Percentiles rank a stretch among this genome's conserved stretches.
phyloP scores from a whole-genome alignment of 139 green algal genomes.

The Marvania coccoides region DNA sequence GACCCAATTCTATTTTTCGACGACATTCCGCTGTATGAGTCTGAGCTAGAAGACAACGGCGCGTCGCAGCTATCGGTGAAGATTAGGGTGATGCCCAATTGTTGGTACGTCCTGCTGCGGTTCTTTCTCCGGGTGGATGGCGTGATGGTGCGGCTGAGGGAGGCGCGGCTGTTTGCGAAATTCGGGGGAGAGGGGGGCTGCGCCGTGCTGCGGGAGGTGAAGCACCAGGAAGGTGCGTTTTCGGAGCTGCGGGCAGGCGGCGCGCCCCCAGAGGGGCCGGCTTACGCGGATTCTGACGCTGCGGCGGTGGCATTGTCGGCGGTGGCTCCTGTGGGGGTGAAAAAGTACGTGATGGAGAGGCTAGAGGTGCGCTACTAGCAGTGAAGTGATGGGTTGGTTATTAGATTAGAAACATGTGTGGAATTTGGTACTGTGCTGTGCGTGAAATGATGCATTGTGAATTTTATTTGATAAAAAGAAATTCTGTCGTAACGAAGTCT shows the following conservation, averaged over 20 bases:
- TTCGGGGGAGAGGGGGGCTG: not conserved
- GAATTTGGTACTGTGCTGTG: too few species aligned
- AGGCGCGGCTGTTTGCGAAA: constrained; percentile 65
- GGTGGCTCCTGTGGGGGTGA: constrained; percentile 52
- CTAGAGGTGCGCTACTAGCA: constrained; percentile 17
- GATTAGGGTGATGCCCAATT: constrained; percentile 66
- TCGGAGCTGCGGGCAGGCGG: constrained; percentile 37
- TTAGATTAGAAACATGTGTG: too few species aligned
- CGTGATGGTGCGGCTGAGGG: constrained; percentile 62
- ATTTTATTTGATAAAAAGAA: not conserved
- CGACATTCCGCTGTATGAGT: constrained; percentile 77
- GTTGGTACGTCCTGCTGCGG: constrained; percentile 82
- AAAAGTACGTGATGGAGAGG: constrained; percentile 32
- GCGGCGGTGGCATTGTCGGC: constrained; percentile 42
- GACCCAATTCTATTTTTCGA: constrained; percentile 89
- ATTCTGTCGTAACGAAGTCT: not conserved
- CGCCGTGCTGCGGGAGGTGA: constrained; percentile 25
- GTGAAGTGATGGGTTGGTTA: not conserved
- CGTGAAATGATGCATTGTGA: not conserved
- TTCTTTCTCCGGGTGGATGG: constrained; percentile 84
- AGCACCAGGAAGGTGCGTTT: constrained; percentile 56
- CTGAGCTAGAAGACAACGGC: constrained; percentile 92
- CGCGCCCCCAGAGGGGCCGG: constrained; percentile 36
- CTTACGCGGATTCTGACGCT: constrained; percentile 55
- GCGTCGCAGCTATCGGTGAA: constrained; percentile 39